phyloP scores from a whole-genome alignment of 1,284 basidiomycete genomes.

The Fomitopsis palustris region DNA sequence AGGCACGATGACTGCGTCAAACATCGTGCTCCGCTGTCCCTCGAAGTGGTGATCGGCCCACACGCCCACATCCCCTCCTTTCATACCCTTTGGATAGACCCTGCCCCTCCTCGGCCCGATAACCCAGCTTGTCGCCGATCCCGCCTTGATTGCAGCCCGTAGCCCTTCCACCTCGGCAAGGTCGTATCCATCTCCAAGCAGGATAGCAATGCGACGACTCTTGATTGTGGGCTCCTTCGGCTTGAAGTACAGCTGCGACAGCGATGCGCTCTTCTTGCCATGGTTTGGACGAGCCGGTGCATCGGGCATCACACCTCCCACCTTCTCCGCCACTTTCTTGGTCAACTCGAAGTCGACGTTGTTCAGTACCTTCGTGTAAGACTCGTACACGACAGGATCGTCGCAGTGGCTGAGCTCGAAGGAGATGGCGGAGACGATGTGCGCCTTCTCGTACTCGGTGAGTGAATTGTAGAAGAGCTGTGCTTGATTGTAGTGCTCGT shows the following conservation, averaged over 20 bases:
- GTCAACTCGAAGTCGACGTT: constrained; percentile 72
- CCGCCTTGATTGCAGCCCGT: constrained; percentile 47
- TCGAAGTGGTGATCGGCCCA: constrained; percentile 70
- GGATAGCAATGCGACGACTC: constrained; percentile 69
- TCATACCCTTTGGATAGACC: constrained; percentile 41
- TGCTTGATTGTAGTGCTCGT: constrained; percentile 67
- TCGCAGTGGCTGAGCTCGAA: constrained; percentile 83
- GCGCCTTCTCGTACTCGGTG: constrained; percentile 57
- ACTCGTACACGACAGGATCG: constrained; percentile 66
- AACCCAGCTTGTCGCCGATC: constrained; percentile 58
- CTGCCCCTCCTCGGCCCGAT: constrained; percentile 69
- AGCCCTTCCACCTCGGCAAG: constrained; percentile 53
- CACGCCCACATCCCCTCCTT: constrained; percentile 32
- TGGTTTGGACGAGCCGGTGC: constrained; percentile 48
- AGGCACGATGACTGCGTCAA: constrained; percentile 75
- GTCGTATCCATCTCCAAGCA: constrained; percentile 74
- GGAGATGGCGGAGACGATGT: constrained; percentile 62
- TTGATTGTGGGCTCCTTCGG: constrained; percentile 64
- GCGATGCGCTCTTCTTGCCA: constrained; percentile 46
- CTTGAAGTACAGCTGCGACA: constrained; percentile 58
- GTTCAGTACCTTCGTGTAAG: constrained; percentile 62
- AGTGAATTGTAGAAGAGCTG: constrained; percentile 83
- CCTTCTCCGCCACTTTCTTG: constrained; percentile 55
- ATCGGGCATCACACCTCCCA: constrained; percentile 58
- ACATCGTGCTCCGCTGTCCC: constrained; percentile 75